Conservation (phyloP, 805 yeast species). For the Naumovozyma castellii region DNA sequence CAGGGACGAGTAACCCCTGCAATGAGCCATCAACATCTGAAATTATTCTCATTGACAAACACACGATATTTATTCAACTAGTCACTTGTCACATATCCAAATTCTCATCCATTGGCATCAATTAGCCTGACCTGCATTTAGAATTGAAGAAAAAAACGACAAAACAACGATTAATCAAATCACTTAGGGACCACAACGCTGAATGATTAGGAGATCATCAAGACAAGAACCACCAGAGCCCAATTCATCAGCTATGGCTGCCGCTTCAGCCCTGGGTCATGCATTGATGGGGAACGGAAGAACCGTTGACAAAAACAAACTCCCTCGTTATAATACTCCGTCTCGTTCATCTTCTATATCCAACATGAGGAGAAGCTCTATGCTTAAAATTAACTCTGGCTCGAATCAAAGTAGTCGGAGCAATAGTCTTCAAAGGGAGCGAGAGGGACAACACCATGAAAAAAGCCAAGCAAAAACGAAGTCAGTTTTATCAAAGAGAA, state of each 20-base stretch:
- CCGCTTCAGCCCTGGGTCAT: constrained; percentile 48
- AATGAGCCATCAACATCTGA: no score
- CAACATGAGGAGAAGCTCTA: constrained; percentile 6
- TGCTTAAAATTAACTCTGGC: neutral
- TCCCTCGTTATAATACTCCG: constrained; percentile 20
- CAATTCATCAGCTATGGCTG: constrained; percentile 49
- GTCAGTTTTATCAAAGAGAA: constrained; percentile 1
- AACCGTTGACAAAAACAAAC: constrained; percentile 16
- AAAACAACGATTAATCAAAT: no score
- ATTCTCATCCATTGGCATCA: no score
- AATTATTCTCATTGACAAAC: no score
- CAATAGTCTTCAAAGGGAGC: constrained; percentile 1
- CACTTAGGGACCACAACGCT: no score
- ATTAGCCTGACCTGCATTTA: no score
- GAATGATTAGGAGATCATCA: constrained; percentile 7
- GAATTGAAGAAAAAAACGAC: no score
- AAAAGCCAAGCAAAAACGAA: constrained; percentile 3
- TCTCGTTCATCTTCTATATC: constrained; percentile 9
- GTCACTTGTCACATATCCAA: no score
- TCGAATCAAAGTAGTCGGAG: constrained; percentile 3
- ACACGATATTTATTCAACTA: no score
- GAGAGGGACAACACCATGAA: constrained; percentile 2
- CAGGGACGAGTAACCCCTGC: no score
- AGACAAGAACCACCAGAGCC: constrained; percentile 13
- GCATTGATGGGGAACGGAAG: constrained; percentile 33